These are phyloP conservation scores for Asclepias syriaca DNA, from an alignment of 257 asterid genomes.

Conservation along the genomic window DNA sequence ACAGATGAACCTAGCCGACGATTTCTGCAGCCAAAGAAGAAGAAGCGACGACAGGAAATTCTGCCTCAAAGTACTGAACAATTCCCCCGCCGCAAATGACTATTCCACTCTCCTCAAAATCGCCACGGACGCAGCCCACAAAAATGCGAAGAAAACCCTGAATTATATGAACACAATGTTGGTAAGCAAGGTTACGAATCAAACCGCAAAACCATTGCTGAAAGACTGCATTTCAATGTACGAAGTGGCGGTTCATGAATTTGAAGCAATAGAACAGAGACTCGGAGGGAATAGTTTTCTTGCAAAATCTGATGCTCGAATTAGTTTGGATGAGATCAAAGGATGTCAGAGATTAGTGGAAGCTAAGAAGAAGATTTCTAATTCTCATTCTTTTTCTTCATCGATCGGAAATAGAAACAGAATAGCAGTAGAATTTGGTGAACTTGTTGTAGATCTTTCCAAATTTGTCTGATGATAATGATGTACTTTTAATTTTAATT, in stretches of 20 bases:
- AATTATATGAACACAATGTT: neutral
- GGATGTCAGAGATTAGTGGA: constrained; percentile 7
- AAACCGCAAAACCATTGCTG: constrained; percentile 1
- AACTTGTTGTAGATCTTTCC: constrained; percentile 3
- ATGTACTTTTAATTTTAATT: too few relatives aligned
- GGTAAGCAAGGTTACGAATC: neutral
- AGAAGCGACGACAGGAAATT: constrained; percentile 7
- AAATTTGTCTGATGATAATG: neutral
- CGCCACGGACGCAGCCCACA: constrained; percentile 7
- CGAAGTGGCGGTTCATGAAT: neutral
- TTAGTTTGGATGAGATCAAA: constrained; percentile 1
- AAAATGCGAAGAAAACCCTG: constrained; percentile 6
- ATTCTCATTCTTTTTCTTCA: neutral
- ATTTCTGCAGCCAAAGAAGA: constrained; percentile 7
- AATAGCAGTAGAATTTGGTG: constrained; percentile 1
- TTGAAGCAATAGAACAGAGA: neutral
- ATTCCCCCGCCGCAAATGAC: constrained; percentile 5
- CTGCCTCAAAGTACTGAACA: constrained; percentile 13
- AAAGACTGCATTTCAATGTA: constrained; percentile 10
- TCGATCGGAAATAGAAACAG: constrained; percentile 7
- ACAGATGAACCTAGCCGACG: neutral
- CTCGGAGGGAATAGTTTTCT: neutral
- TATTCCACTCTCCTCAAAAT: neutral
- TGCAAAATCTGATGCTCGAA: neutral
- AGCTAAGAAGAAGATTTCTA: constrained; percentile 2